These are phyloP conservation scores for Musa acuminata DNA, from an alignment of 176 grass and related monocot genomes.

Conservation along the genomic window DNA sequence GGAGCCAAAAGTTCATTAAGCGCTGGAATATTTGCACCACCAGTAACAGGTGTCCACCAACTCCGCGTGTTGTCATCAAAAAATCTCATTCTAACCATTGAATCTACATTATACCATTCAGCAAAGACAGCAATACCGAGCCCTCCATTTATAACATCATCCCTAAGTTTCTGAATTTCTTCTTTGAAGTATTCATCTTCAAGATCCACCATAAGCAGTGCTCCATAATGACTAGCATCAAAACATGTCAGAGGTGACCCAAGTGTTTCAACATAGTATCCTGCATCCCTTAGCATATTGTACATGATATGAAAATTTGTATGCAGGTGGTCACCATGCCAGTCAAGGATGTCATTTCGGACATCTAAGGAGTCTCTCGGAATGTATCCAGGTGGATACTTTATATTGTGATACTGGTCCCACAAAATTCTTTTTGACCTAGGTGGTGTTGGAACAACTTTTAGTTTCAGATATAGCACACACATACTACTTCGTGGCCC, in stretches of 20 bases:
- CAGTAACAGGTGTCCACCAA: conserved; percentile 98
- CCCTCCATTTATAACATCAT: conserved; percentile 76
- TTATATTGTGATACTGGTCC: conserved; percentile 99
- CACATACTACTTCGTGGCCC: conserved; percentile 49
- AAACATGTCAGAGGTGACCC: conserved; percentile 96
- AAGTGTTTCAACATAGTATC: conserved; percentile 80
- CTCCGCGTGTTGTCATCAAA: conserved; percentile 99
- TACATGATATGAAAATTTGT: conserved; percentile 97
- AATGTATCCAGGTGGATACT: conserved; percentile 94
- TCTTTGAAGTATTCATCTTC: conserved; percentile 92
- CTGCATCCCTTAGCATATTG: conserved; percentile 95
- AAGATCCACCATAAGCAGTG: conserved; percentile 92
- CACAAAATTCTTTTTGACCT: conserved; percentile 85
- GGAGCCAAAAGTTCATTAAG: conserved; percentile 85
- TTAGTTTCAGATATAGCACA: conserved; percentile 70
- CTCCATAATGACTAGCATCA: conserved; percentile 82
- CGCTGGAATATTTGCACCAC: conserved; percentile 90
- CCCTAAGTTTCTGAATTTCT: conserved; percentile 86
- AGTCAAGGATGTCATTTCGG: conserved; percentile 96
- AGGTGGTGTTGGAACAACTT: conserved; percentile 64
- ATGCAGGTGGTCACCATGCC: conserved; percentile 96
- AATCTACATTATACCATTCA: conserved; percentile 96
- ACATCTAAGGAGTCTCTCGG: conserved; percentile 97
- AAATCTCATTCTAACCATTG: conserved; percentile 97
- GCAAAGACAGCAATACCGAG: conserved; percentile 84